Percentiles rank a stretch among this genome's conserved stretches.
Conservation (phyloP, 2,329 filamentous ascomycete species). For the Aspergillus candidus region DNA sequence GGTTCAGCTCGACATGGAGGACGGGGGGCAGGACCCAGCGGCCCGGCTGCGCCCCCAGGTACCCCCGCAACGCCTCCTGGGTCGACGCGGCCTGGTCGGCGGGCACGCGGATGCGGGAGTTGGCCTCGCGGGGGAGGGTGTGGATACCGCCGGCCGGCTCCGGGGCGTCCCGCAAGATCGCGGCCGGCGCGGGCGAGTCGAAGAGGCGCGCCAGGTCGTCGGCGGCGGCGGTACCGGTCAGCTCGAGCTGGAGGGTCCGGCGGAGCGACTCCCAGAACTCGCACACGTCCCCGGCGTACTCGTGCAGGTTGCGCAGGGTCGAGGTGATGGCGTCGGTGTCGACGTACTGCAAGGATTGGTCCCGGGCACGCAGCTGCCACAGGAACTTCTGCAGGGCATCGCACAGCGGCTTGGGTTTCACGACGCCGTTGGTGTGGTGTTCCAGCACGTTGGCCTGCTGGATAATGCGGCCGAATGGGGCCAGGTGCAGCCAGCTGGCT, state of each 20-base stretch:
- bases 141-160: slow-evolving; percentile 25
- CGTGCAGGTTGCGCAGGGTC: slow-evolving; percentile 35
- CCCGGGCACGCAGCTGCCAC: slow-evolving; percentile 45
- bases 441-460: slow-evolving; percentile 46
- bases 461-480: slow-evolving; percentile 53
- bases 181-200: slow-evolving; percentile 32
- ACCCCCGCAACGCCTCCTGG: slow-evolving; percentile 29
- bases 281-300: slow-evolving; percentile 48
- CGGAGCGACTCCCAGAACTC: slow-evolving; percentile 52
- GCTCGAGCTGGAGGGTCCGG: slow-evolving; percentile 47
- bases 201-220: slow-evolving; percentile 43
- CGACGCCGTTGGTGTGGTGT: slow-evolving; percentile 40
- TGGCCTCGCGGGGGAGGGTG: slow-evolving; percentile 32
- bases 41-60: slow-evolving; percentile 30
- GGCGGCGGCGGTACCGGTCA: slow-evolving; percentile 40
- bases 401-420: slow-evolving; percentile 47
- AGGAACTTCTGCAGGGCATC: slow-evolving; percentile 48
- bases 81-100: slow-evolving; percentile 34
- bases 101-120: slow-evolving; percentile 34
- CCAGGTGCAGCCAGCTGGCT: slow-evolving; percentile 54
- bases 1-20: slow-evolving; percentile 51
- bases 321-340: slow-evolving; percentile 39
- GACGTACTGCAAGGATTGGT: slow-evolving; percentile 34
- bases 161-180: slow-evolving; percentile 5
- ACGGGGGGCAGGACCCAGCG: slow-evolving; percentile 44